Evolutionary conservation across 2,329 filamentous ascomycete genomes (phyloP), one percentile per base, ranked within the genome.

Genomic region (Phaeosphaeriaceae sp.): DNA sequence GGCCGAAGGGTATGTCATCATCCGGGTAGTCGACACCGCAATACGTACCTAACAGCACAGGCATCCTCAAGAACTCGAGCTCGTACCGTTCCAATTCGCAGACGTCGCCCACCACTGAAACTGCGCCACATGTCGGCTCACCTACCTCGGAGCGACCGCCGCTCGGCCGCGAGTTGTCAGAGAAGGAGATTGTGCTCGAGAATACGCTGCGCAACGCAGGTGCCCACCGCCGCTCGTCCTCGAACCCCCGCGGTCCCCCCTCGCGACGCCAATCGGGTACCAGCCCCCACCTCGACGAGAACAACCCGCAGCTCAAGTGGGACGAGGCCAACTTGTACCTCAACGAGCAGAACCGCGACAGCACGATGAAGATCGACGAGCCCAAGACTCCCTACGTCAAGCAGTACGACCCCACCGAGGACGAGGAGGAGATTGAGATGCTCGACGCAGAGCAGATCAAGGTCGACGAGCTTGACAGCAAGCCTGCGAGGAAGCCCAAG

Each of bases 331-430:
- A 99, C 76, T 86, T 99, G 30, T 99, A 97, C 80, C 86, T 99
- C 54, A 95, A 95, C 8, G 95, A 99, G 81, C 94, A 98, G 79
- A 93, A 98, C 80, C 94, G 92, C 79, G 93, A 89, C 59, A 90
- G 91, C 62, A 97, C 94, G 59, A 99, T 99, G 95, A 99, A 98
- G 85, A 99, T 99, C 66, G 92, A 93, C 67, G 95, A 99, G 82
- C 95, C 95, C 61, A 99, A 99, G 85, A 99, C 95, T 8, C 95
- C 95, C 4, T 99, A 94, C 77, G 95, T 93, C 35, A 91, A 90
- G 74, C 92, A 93, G 73, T 97, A 97, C 79, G 92, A 98, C 74
- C 93, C 94, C 4, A 78, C 88, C 44, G 93, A 97, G 73, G 94
- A 98, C 64, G 92, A 93, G 52, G 91, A 90, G 32, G 92, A 95